Evolutionary conservation across 306 rosid species (phyloP), one percentile per base, ranked within the genome.

Genomic region (Malus fusca): DNA sequence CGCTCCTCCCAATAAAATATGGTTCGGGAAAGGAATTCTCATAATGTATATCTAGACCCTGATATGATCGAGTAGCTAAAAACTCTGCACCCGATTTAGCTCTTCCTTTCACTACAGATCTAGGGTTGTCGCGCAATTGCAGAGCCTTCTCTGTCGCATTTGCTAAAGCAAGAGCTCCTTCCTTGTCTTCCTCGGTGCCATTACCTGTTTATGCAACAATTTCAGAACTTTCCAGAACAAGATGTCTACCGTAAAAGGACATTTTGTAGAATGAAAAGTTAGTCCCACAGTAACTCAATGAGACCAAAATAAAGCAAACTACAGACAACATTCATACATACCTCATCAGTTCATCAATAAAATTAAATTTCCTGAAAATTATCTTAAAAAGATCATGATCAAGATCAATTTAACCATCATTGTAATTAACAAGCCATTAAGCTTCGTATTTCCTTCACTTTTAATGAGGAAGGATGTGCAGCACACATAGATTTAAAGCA

Each of bases 61-160:
- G 97, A 81, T 86, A 94, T 44, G 97, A 88, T 63, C 97, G 85
- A 68, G 81, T 48, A 2, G 86, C 90, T 21, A 93, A 80, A 80
- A 86, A 93, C 82, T 91, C 94, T 13, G 94, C 92, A 77, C 96
- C 96, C 63, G 97, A 90, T 75, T 73, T 87, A 23, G 88, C 92
- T 37, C 75, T 80, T 65, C 89, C 87, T 74, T 87, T 86, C 51
- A 71, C 70, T 74, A 91, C 67, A 72, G 88, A 74, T 72, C 82
- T 87, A 10, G 77, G 55, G 51, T 82, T 86, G 69, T 87, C 86
- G 6, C 80, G 88, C 84, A 94, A 75, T 75, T 86, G 98, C 74
- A 93, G 82, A 42, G 92, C 90, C 86, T 88, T 91, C 80, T 86
- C 90, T 26, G 92, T 85, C 64, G 87, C 87, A 78, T 79, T 86